Evolutionary conservation across 768 basidiomycete genomes (phyloP), one percentile per base, ranked within the genome.

Genomic region (Rhodotorula graminis): DNA sequence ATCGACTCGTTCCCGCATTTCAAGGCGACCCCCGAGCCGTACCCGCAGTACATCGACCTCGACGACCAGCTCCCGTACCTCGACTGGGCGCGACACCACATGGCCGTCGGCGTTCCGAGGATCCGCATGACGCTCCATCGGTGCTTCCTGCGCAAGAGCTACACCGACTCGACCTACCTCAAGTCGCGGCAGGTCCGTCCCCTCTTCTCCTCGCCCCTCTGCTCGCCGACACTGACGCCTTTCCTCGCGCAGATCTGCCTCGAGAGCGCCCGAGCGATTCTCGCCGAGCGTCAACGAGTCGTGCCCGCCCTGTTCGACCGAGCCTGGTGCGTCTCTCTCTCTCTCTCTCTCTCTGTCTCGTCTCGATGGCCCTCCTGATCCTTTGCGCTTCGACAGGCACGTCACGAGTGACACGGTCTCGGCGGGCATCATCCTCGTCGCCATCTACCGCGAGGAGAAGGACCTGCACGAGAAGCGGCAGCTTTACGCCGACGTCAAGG

Each of bases 121-220:
- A 25, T 44, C 9, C 25, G 59, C 42, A 60, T 61, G 44, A 8
- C 16, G 6, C 44, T 61, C 8, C 27, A 47, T 18, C 44, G 60
- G 10, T 61, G 44, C 60, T 61, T 61, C 46, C 60, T 61, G n/a
- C 42, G 44, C 44, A 61, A 61, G 44, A 46, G 44, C n/a, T 61
- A 61, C 60, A 0, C 6, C 29, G 60, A 61, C 60, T n/a, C 27
- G 14, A 15, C 27, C 23, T 61, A 44, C 29, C 44, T n/a, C 44
- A 61, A 61, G 60, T 61, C 60, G 27, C 60, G 60, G 40, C 40
- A 40, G 37, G 57, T 40, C 10, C 16, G 37, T 29, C 15, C 19
- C 23, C 15, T 40, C 8, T 2, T 10, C 57, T 40, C 57, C 40
- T 16, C 19, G 2, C 23, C 4, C 18, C 21, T 25, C 7, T 16